These are phyloP conservation scores for Claviceps sp. DNA, from an alignment of 2,329 filamentous ascomycete species.

Conservation along the genomic window DNA sequence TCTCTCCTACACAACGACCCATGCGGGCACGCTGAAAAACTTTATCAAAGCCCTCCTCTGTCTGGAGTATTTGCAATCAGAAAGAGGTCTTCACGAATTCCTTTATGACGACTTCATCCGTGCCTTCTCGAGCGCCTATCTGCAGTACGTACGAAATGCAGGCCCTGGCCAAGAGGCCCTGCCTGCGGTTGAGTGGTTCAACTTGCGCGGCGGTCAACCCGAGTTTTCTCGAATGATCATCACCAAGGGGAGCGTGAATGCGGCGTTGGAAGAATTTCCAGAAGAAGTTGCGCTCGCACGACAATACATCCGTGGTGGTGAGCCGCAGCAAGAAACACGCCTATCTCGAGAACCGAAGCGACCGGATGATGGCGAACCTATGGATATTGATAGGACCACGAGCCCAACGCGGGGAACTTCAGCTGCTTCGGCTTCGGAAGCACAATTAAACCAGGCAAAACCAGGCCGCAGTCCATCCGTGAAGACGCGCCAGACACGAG, in stretches of 20 bases:
- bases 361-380: background rate
- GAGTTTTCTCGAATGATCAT: constrained; percentile 21
- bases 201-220: constrained; percentile 15
- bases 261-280: constrained; percentile 21
- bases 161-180: constrained; percentile 16
- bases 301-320: background rate
- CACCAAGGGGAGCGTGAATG: constrained; percentile 20
- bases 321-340: background rate
- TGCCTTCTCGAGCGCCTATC: constrained; percentile 27
- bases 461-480: too few species aligned
- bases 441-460: too few species aligned
- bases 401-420: background rate
- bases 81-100: constrained; percentile 24
- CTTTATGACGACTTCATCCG: constrained; percentile 42
- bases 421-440: too few species aligned
- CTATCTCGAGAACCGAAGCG: background rate
- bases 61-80: constrained; percentile 24
- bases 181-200: constrained; percentile 30
- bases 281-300: constrained; percentile 15
- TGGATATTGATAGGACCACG: constrained; percentile 4
- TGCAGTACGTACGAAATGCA: constrained; percentile 23
- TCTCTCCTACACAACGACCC: constrained; percentile 27
- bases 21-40: constrained; percentile 22
- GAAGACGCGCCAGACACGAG: background rate
- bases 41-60: constrained; percentile 34